A percentile compares a stretch with the other conserved stretches of the same genome.
Conservation (phyloP, 352 stramenopile species). For the Detonula confervacea region DNA sequence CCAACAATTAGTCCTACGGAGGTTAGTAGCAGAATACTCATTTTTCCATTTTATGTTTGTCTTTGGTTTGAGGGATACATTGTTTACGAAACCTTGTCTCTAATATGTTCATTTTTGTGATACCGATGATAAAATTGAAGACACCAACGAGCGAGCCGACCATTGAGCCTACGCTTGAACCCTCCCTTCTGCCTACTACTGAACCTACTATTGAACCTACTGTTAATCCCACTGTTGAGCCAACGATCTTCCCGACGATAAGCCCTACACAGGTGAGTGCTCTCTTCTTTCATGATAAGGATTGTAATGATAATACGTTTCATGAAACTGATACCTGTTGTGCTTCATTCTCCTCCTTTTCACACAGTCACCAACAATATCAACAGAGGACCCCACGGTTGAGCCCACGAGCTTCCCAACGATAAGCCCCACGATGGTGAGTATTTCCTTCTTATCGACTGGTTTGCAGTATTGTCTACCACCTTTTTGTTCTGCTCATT, state of each 20-base stretch:
- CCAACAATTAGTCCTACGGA: neutral
- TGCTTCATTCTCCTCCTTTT: too few species aligned
- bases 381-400: neutral
- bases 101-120: neutral
- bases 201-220: constrained; percentile 13
- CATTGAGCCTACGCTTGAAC: too few species aligned
- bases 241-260: neutral
- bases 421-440: neutral
- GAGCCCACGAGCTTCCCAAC: constrained; percentile 2
- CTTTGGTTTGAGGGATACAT: neutral
- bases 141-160: neutral
- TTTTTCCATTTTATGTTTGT: neutral
- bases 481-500: neutral
- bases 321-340: too few species aligned
- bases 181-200: too few species aligned
- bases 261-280: neutral
- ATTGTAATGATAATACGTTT: too few species aligned
- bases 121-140: neutral
- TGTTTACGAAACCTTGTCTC: neutral
- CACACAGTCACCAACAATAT: neutral
- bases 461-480: neutral
- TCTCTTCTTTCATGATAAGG: too few species aligned
- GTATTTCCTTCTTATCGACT: neutral
- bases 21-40: neutral
- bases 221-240: constrained; percentile 2